Conservation (phyloP, 345 rosid genomes). For the Hirschfeldia incana region DNA sequence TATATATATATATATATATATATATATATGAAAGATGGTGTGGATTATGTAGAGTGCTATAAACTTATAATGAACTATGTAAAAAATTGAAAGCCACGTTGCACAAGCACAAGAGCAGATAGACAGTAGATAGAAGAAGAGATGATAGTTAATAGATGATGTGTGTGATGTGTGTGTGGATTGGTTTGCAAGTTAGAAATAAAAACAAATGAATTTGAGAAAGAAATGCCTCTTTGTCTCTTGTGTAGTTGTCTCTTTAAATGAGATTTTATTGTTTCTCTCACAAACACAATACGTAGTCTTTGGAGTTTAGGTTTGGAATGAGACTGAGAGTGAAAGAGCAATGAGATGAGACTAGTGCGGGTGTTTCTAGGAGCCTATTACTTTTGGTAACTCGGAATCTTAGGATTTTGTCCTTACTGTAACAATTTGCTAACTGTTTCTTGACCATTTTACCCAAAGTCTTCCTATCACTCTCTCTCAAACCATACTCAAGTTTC, state of each 20-base stretch:
- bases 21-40: background rate
- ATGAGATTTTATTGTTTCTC: slow-evolving; percentile 26
- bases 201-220: slow-evolving; percentile 31
- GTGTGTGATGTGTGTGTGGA: slow-evolving; percentile 24
- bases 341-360: slow-evolving; percentile 50
- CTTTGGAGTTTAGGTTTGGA: slow-evolving; percentile 24
- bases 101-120: background rate
- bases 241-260: slow-evolving; percentile 71
- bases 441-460: slow-evolving; percentile 27
- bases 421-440: slow-evolving; percentile 25
- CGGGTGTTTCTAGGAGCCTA: slow-evolving; percentile 64
- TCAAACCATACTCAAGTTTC: slow-evolving; percentile 42
- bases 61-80: background rate
- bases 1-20: no score
- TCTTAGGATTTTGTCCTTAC: slow-evolving; percentile 73
- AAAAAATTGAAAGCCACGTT: slow-evolving; percentile 14
- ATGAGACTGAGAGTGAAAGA: slow-evolving; percentile 58
- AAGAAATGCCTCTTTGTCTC: slow-evolving; percentile 54
- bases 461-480: slow-evolving; percentile 6
- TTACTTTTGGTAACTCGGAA: slow-evolving; percentile 68
- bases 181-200: slow-evolving; percentile 41
- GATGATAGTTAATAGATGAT: slow-evolving; percentile 17
- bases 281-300: slow-evolving; percentile 22
- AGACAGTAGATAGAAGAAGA: slow-evolving; percentile 6
- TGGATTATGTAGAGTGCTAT: background rate